Conservation (phyloP, 1,139 yeast species). For the Hanseniaspora uvarum region DNA sequence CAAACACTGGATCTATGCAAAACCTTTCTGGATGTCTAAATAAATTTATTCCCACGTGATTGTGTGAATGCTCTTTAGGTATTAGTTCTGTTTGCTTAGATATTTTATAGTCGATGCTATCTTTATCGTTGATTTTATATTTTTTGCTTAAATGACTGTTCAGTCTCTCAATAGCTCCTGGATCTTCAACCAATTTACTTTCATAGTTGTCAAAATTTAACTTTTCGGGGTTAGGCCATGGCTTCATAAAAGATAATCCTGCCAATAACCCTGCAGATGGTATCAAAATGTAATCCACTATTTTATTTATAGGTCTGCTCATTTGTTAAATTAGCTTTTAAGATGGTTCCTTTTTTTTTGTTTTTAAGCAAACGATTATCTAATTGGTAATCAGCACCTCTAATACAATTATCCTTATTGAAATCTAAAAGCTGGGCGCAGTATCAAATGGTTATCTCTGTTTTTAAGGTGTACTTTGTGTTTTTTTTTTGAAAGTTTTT, state of each 20-base stretch:
- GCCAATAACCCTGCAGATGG: slow-evolving; percentile 28
- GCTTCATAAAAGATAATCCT: slow-evolving; percentile 27
- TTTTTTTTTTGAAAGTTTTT: no score
- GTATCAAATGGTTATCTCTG: no score
- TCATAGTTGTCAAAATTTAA: slow-evolving; percentile 9
- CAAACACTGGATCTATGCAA: slow-evolving; percentile 48
- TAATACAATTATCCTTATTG: no score
- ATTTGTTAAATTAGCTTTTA: no score
- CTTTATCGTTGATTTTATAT: background rate
- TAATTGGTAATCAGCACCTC: no score
- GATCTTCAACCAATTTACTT: slow-evolving; percentile 23
- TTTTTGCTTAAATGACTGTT: slow-evolving; percentile 4
- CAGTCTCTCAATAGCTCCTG: slow-evolving; percentile 24
- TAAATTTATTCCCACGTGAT: slow-evolving; percentile 59
- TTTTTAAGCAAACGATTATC: no score
- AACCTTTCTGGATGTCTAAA: slow-evolving; percentile 52
- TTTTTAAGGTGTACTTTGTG: no score
- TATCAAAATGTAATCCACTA: slow-evolving; percentile 20
- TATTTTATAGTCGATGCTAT: background rate
- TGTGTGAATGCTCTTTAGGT: slow-evolving; percentile 51
- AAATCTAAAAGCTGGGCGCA: no score
- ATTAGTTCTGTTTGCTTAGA: slow-evolving; percentile 33
- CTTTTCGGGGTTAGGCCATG: slow-evolving; percentile 27
- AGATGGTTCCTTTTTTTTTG: no score
- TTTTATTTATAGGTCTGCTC: slow-evolving; percentile 4